phyloP scores from a whole-genome alignment of 2,329 filamentous ascomycete species.

The Cladosporium sp. region DNA sequence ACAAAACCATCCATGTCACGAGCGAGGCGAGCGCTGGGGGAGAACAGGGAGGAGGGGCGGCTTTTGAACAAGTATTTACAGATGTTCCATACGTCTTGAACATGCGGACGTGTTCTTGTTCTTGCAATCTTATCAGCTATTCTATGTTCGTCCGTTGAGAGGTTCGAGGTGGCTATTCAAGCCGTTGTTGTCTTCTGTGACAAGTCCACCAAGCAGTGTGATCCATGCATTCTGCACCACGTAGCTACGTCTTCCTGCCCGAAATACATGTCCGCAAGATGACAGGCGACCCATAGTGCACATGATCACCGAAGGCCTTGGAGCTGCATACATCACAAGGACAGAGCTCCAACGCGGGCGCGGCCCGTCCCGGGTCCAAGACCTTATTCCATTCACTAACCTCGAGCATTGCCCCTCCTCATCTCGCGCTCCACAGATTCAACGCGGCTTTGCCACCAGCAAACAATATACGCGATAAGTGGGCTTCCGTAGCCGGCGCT shows the following conservation, averaged over 20 bases:
- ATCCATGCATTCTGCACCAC: too few relatives aligned
- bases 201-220: too few relatives aligned
- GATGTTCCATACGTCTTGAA: slow-evolving; percentile 33
- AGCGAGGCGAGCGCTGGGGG: not conserved
- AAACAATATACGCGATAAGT: not conserved
- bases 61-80: slow-evolving; percentile 13
- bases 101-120: slow-evolving; percentile 29
- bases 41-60: not conserved
- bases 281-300: not conserved
- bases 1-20: not conserved
- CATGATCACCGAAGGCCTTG: not conserved
- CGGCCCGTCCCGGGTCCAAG: not conserved
- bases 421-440: not conserved
- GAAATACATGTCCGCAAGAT: too few relatives aligned
- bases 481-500: too few relatives aligned
- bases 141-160: too few relatives aligned
- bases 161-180: too few relatives aligned
- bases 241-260: too few relatives aligned
- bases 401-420: not conserved
- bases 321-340: not conserved
- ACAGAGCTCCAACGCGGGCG: not conserved
- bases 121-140: slow-evolving; percentile 5
- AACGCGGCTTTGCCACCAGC: not conserved
- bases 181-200: too few relatives aligned
- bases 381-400: slow-evolving; percentile 3